Percentiles rank a stretch among this genome's conserved stretches.
Conservation (phyloP, 108 stramenopile genomes). For the Fistulifera pelliculosa region DNA sequence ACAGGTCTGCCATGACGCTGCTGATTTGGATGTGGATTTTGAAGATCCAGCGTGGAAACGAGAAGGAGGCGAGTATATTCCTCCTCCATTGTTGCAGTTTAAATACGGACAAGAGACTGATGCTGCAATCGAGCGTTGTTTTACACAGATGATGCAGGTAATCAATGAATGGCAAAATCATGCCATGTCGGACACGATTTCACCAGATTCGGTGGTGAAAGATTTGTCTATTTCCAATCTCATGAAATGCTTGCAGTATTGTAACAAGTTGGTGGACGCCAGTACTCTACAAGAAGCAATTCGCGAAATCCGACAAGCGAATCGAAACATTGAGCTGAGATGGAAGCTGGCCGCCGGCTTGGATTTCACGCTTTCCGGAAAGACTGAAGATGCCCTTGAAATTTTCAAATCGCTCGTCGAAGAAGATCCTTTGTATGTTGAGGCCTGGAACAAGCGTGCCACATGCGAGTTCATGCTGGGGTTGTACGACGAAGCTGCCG, state of each 20-base stretch:
- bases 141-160: constrained; percentile 22
- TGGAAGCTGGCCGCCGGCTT: constrained; percentile 47
- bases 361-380: constrained; percentile 41
- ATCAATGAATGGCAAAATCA: constrained; percentile 4
- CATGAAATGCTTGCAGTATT: background rate
- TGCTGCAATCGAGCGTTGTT: constrained; percentile 23
- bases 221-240: background rate
- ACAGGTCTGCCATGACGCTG: constrained; percentile 27
- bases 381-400: constrained; percentile 38
- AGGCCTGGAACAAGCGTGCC: constrained; percentile 63
- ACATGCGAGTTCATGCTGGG: constrained; percentile 61
- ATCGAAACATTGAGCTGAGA: constrained; percentile 30
- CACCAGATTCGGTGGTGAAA: background rate
- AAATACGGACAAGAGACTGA: constrained; percentile 47
- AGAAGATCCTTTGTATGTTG: constrained; percentile 52
- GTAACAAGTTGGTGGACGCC: constrained; percentile 14
- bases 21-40: constrained; percentile 43
- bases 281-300: constrained; percentile 40
- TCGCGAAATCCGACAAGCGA: constrained; percentile 67
- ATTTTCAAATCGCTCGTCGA: constrained; percentile 37
- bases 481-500: constrained; percentile 37
- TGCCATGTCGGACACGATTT: background rate
- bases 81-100: constrained; percentile 29
- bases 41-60: constrained; percentile 43
- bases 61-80: constrained; percentile 25